phyloP scores from a whole-genome alignment of 2,329 filamentous ascomycete genomes.

The Trichoderma aggressivum region DNA sequence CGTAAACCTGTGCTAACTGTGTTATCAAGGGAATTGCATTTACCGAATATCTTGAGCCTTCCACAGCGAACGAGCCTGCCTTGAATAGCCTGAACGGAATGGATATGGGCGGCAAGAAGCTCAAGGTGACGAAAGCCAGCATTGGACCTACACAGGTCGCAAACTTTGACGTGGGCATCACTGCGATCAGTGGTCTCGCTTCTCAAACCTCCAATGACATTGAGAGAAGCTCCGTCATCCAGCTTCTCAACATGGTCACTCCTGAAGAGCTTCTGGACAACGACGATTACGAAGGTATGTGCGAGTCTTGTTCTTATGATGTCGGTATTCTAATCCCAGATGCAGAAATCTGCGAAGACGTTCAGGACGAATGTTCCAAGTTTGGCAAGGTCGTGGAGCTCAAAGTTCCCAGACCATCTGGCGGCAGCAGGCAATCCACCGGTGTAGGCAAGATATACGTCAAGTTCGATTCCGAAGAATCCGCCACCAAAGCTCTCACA shows the following conservation, averaged over 20 bases:
- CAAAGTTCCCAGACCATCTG: conserved; percentile 86
- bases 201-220: conserved; percentile 77
- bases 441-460: conserved; percentile 98
- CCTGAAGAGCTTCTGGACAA: conserved; percentile 89
- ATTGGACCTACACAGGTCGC: conserved; percentile 91
- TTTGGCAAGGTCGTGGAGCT: conserved; percentile 82
- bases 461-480: conserved; percentile 78
- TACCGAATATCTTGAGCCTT: conserved; percentile 83
- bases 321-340: conserved; percentile 33
- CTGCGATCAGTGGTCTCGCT: conserved; percentile 96
- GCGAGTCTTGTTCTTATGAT: background rate
- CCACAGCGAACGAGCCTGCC: conserved; percentile 70
- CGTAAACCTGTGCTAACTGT: conserved; percentile 28
- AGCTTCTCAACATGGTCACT: conserved; percentile 98
- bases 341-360: conserved; percentile 92
- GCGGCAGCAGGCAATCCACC: conserved; percentile 76
- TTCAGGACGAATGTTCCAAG: conserved; percentile 88
- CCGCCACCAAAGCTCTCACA: conserved; percentile 78
- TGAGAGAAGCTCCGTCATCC: conserved; percentile 79
- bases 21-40: conserved; percentile 76
- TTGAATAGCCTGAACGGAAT: conserved; percentile 90
- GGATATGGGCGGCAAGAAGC: conserved; percentile 80
- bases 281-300: conserved; percentile 85
- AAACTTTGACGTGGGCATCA: conserved; percentile 91
- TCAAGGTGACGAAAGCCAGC: conserved; percentile 85